Evolutionary conservation across 2,329 filamentous ascomycete genomes (phyloP).

Genomic region (Coniella vitis): DNA sequence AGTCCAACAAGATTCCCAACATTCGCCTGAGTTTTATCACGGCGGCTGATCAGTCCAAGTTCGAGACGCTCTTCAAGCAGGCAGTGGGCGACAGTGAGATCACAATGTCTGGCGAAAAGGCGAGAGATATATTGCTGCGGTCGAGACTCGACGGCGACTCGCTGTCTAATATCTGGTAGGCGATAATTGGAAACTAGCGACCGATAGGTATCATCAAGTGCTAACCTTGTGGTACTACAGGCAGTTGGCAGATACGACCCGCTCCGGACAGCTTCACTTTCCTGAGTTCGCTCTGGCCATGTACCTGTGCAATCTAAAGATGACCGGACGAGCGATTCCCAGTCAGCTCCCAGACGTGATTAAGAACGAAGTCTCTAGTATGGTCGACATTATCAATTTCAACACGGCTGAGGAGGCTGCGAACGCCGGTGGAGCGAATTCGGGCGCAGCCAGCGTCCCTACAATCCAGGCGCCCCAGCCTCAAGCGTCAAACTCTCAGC

Average conservation of each 20-base stretch:
- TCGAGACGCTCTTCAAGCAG: constrained; percentile 95
- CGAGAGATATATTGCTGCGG: constrained; percentile 78
- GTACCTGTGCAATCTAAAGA: constrained; percentile 93
- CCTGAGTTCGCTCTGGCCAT: constrained; percentile 96
- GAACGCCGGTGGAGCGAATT: constrained; percentile 36
- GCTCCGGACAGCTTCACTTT: constrained; percentile 91
- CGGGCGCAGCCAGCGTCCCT: constrained; percentile 42
- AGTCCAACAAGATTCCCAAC: constrained; percentile 74
- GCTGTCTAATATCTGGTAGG: constrained; percentile 86
- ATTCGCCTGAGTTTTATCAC: constrained; percentile 95
- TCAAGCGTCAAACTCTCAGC: constrained; percentile 63
- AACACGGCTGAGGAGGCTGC: constrained; percentile 69
- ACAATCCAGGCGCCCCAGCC: constrained; percentile 64
- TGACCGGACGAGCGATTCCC: constrained; percentile 81
- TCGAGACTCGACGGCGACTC: constrained; percentile 84
- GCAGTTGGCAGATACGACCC: constrained; percentile 91
- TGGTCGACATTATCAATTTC: constrained; percentile 99
- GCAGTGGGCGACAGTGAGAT: constrained; percentile 78
- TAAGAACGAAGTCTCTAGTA: constrained; percentile 95
- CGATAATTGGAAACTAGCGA: background rate
- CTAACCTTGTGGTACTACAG: constrained; percentile 35
- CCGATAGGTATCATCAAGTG: background rate
- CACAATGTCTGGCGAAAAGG: constrained; percentile 88
- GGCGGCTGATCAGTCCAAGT: constrained; percentile 88
- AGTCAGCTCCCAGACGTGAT: constrained; percentile 71